Evolutionary conservation across 2,329 filamentous ascomycete species (phyloP).

Genomic region (Xylariaceae sp.): DNA sequence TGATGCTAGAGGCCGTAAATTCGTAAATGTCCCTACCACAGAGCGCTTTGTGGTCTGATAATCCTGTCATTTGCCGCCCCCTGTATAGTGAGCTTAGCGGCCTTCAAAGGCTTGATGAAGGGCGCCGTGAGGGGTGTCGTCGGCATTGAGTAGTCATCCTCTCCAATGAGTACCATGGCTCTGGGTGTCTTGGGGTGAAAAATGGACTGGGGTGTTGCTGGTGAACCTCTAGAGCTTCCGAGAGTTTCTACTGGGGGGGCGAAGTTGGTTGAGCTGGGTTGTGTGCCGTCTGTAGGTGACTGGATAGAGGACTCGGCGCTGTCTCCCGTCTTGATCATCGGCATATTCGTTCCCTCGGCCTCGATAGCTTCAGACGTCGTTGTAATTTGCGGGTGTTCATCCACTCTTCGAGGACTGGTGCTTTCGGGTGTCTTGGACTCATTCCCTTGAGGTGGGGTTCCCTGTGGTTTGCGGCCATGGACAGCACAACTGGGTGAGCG

Average conservation of each 20-base stretch:
- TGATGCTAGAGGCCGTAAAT: no score
- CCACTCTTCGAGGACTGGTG: not conserved
- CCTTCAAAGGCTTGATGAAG: no score
- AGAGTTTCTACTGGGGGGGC: not conserved
- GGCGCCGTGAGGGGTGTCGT: constrained; percentile 5
- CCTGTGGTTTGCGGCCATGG: no score
- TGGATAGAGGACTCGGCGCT: not conserved
- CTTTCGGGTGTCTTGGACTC: not conserved
- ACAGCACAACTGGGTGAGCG: constrained; percentile 12
- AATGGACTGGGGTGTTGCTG: not conserved
- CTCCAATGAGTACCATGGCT: not conserved
- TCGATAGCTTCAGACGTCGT: no score
- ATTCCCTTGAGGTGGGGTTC: not conserved
- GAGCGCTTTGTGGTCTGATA: constrained; percentile 27
- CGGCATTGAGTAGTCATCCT: not conserved
- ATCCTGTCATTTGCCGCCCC: not conserved
- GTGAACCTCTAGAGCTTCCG: no score
- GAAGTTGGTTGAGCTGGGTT: not conserved
- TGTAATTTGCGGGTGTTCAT: not conserved
- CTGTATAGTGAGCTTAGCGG: no score
- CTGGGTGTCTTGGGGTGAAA: constrained; percentile 4
- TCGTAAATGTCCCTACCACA: constrained; percentile 19
- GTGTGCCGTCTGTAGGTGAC: not conserved
- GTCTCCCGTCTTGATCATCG: not conserved
- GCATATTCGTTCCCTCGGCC: not conserved